Evolutionary conservation across 1,139 yeast species (phyloP), one percentile per base, ranked within the genome.

Genomic region (Hansenula sp.): DNA sequence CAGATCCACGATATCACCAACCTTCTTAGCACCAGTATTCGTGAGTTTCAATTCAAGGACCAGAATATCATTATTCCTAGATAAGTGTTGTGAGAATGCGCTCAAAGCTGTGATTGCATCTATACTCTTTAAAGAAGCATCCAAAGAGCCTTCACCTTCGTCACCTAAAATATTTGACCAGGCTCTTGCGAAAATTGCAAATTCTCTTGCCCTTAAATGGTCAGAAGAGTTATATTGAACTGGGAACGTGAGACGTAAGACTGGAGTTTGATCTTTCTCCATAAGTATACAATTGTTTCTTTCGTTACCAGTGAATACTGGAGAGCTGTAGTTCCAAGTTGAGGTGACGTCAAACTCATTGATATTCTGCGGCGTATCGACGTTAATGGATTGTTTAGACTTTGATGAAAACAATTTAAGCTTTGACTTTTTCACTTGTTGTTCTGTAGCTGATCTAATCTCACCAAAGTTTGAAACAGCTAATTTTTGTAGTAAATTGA

Each of bases 161-260:
- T 78, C 82, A 1, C 90, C 90, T 34, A 82, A 59, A 0, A 81
- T 38, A 39, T 73, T 73, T 40, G 79, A 67, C 84, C 85, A 80
- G 6, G 70, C 58, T 14, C 60, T 60, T 21, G 63, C 60, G 36
- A 64, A 69, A 20, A 68, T 46, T 14, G 37, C 34, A 2, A 56
- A 33, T 16, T 56, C 55, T 27, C 34, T 45, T 11, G 38, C 18
- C 1, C 50, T 37, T n/a, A 52, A 47, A 7, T 41, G 37, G 3
- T 53, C 39, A 7, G 16, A 22, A 5, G n/a, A 17, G 10, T 40
- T 39, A 11, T 39, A 38, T n/a, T 35, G 36, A 2, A 60, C 36
- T 1, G 80, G 79, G 47, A 73, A 71, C 3, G 68, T 27, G 6
- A 75, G 40, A 43, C 79, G 58, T 7, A 69, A 26, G 1, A 46